Base-by-base conservation (phyloP, 2,329 filamentous ascomycete species). In the Lachnellula hyalina region DNA sequence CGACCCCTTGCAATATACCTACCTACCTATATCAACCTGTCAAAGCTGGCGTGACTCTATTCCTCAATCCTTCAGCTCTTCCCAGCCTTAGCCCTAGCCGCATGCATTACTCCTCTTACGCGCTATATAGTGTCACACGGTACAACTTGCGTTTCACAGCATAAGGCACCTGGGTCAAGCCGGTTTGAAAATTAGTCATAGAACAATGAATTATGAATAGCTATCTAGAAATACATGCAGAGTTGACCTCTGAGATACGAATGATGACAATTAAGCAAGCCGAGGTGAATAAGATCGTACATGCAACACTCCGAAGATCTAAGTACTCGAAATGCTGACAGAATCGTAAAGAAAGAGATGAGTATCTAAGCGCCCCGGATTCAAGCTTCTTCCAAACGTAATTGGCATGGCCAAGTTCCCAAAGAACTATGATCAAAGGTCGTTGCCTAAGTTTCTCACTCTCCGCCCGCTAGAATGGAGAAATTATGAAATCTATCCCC, bases 401-500 rank as follows among this genome's bases (percentile, higher is more conserved):
- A 32, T 32, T 32, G 9, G 28, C 28, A 11, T 32, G 2, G 28
- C 9, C 28, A 32, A 32, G 11, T 32, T 32, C 28, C 28, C 9
- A 51, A 41, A 25, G 4, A 47, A 38, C 32, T 45, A 28, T 32
- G 35, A 45, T 47, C 15, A n/a, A 47, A 41, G 36, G 36, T 25
- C 7, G 35, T 32, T 32, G 19, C 54, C 49, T 40, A 44, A 17
- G 4, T 32, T n/a, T n/a, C 17, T 25, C 42, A 32, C 41, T 52
- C 32, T 4, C 14, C 36, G 7, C 23, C 19, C 44, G 17, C 34
- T 19, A 3, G 41, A 52, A 45, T 40, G 8, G 42, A 28, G 25
- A 42, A 49, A 42, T 6, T 28, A 56, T 36, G 41, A 47, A 46
- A 35, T 57, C 42, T 54, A 57, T 54, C 19, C 47, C 45, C 25